phyloP scores from a whole-genome alignment of 768 basidiomycete genomes.

The Auricularia cornea region DNA sequence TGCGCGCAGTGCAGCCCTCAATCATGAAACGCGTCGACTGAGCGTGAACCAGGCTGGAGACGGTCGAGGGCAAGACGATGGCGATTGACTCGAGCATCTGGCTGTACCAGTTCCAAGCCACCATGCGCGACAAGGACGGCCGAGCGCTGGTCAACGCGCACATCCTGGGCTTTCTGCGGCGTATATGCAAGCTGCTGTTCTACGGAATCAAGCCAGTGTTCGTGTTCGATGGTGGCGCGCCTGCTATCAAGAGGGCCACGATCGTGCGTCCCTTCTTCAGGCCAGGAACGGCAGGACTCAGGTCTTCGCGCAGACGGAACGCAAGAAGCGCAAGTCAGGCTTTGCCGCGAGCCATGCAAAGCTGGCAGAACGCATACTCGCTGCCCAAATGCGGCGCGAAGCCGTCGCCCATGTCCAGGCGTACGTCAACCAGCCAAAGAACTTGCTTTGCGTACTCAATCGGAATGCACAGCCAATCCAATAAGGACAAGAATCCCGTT shows the following conservation, averaged over 20 bases:
- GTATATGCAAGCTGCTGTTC: conserved; percentile 91
- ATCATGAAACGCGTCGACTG: not conserved
- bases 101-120: conserved; percentile 99
- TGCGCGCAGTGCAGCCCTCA: conserved; percentile 30
- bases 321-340: conserved; percentile 86
- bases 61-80: conserved; percentile 87
- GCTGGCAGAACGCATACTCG: conserved; percentile 84
- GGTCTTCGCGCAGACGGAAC: conserved; percentile 51
- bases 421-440: conserved; percentile 11
- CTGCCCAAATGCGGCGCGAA: conserved; percentile 86
- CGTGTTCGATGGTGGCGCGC: conserved; percentile 97
- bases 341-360: conserved; percentile 79
- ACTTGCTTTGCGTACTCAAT: not conserved
- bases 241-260: conserved; percentile 78
- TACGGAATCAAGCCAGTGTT: conserved; percentile 98
- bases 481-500: conserved; percentile 37
- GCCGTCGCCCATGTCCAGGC: conserved; percentile 60
- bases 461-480: not conserved
- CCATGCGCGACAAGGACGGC: conserved; percentile 97
- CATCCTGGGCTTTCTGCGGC: conserved; percentile 79
- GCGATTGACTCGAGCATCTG: conserved; percentile 99
- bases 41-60: conserved; percentile 61
- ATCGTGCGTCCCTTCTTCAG: conserved; percentile 47
- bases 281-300: too few species aligned
- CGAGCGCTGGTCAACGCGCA: conserved; percentile 86